A percentile compares a stretch with the other conserved stretches of the same genome.
These are phyloP conservation scores for Magnusiomyces sp. DNA, from an alignment of 1,139 yeast genomes.

Conservation along the genomic window DNA sequence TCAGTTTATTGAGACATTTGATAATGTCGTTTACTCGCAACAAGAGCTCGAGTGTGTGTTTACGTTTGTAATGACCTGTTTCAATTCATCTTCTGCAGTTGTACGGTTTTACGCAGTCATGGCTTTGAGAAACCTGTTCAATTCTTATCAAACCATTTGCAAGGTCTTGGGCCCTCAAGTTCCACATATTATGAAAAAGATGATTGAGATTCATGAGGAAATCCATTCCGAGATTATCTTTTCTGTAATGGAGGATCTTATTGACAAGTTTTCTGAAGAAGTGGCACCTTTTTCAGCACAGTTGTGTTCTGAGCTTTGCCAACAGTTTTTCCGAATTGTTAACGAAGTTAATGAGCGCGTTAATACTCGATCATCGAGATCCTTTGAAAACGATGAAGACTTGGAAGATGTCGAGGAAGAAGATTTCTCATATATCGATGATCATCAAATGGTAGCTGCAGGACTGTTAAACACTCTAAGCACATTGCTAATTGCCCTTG, in stretches of 20 bases:
- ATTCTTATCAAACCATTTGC: slow-evolving; percentile 55
- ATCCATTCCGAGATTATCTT: slow-evolving; percentile 83
- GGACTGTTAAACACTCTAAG: slow-evolving; percentile 83
- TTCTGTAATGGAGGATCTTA: slow-evolving; percentile 92
- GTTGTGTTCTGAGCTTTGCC: slow-evolving; percentile 67
- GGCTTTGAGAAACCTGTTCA: slow-evolving; percentile 65
- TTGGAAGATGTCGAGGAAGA: slow-evolving; percentile 41
- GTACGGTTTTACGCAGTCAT: slow-evolving; percentile 77
- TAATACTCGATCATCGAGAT: slow-evolving; percentile 13
- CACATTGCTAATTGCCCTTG: slow-evolving; percentile 76
- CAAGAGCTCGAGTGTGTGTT: slow-evolving; percentile 47
- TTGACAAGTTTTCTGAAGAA: slow-evolving; percentile 78
- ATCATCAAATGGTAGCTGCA: slow-evolving; percentile 74
- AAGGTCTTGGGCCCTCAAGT: slow-evolving; percentile 59
- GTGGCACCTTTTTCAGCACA: slow-evolving; percentile 90
- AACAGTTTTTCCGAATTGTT: slow-evolving; percentile 70
- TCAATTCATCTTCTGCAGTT: slow-evolving; percentile 43
- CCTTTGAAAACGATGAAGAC: slow-evolving; percentile 23
- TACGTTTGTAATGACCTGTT: slow-evolving; percentile 57
- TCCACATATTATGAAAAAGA: slow-evolving; percentile 71
- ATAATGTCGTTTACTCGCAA: slow-evolving; percentile 28
- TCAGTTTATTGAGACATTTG: slow-evolving; percentile 57
- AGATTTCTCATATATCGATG: slow-evolving; percentile 33
- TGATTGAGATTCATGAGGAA: slow-evolving; percentile 57
- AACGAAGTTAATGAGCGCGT: slow-evolving; percentile 49